Percentiles rank a stretch among this genome's conserved stretches.
These are phyloP conservation scores for Elongisporangium senticosum DNA, from an alignment of 352 stramenopile species.

Conservation along the genomic window DNA sequence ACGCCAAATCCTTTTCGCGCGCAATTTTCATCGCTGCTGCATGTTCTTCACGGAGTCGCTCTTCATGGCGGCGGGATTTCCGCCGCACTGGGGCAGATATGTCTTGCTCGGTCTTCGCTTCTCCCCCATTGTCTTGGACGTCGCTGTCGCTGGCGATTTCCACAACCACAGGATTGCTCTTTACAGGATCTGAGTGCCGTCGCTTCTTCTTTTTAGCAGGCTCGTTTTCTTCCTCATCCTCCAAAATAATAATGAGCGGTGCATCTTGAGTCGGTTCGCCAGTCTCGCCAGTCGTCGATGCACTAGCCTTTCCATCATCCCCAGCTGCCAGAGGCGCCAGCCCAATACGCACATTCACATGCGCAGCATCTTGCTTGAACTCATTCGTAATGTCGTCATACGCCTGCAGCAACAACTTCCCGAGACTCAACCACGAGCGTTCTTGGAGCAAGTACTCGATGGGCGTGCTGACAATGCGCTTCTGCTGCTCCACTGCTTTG, in stretches of 20 bases:
- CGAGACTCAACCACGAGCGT: slow-evolving; percentile 42
- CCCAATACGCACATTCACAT: slow-evolving; percentile 21
- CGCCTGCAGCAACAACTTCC: slow-evolving; percentile 53
- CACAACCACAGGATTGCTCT: background rate
- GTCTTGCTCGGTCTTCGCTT: slow-evolving; percentile 17
- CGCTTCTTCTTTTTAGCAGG: slow-evolving; percentile 12
- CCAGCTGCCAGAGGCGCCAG: slow-evolving; percentile 7
- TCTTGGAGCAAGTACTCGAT: slow-evolving; percentile 37
- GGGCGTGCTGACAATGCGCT: slow-evolving; percentile 10
- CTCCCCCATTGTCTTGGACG: slow-evolving; percentile 28
- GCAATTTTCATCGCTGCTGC: slow-evolving; percentile 53
- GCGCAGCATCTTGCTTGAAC: slow-evolving; percentile 10
- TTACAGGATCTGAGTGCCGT: background rate
- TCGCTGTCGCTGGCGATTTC: slow-evolving; percentile 30
- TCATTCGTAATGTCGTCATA: slow-evolving; percentile 54
- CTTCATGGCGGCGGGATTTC: slow-evolving; percentile 63
- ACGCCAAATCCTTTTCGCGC: slow-evolving; percentile 54
- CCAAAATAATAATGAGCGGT: background rate
- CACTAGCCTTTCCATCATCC: slow-evolving; percentile 3
- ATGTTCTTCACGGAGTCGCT: slow-evolving; percentile 63
- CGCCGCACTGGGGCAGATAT: slow-evolving; percentile 26
- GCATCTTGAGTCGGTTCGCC: slow-evolving; percentile 1
- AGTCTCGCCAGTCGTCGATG: background rate
- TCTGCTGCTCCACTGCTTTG: slow-evolving; percentile 10
- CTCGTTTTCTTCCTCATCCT: background rate